phyloP scores from a whole-genome alignment of 1,284 basidiomycete species.

The Ustilago cynodontis region DNA sequence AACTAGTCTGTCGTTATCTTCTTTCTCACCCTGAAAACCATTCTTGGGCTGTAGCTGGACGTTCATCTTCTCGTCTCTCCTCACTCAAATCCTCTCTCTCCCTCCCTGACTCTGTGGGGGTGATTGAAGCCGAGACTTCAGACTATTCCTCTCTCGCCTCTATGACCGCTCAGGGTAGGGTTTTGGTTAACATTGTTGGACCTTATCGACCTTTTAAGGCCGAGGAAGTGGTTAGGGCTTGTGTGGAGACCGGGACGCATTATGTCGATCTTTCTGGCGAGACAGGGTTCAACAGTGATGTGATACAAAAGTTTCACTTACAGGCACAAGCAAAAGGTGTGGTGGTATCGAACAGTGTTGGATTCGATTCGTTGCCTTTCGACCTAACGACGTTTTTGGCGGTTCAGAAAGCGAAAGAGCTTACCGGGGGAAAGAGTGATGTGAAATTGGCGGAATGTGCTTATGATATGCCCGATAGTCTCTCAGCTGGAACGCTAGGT shows the following conservation, averaged over 20 bases:
- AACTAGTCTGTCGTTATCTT: slow-evolving; percentile 54
- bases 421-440: slow-evolving; percentile 66
- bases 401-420: slow-evolving; percentile 73
- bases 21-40: slow-evolving; percentile 48
- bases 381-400: slow-evolving; percentile 77
- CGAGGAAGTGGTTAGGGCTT: slow-evolving; percentile 72
- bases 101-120: slow-evolving; percentile 38
- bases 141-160: slow-evolving; percentile 42
- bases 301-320: slow-evolving; percentile 77
- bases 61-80: slow-evolving; percentile 49
- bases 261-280: slow-evolving; percentile 78
- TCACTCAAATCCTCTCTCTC: slow-evolving; percentile 36
- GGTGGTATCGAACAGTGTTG: slow-evolving; percentile 79
- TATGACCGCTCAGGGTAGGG: slow-evolving; percentile 41
- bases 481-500: slow-evolving; percentile 80
- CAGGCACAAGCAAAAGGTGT: slow-evolving; percentile 77
- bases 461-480: slow-evolving; percentile 73
- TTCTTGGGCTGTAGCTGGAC: slow-evolving; percentile 61
- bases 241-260: slow-evolving; percentile 74
- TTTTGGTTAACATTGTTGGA: slow-evolving; percentile 61
- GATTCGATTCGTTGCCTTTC: slow-evolving; percentile 76
- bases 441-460: slow-evolving; percentile 52
- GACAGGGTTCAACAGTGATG: slow-evolving; percentile 70
- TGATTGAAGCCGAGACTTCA: slow-evolving; percentile 49
- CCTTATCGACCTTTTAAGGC: slow-evolving; percentile 56